Percentiles rank a stretch among this genome's conserved stretches.
Evolutionary conservation across 2,329 filamentous ascomycete genomes (phyloP).

Genomic region (Lasiodiplodia sp.): DNA sequence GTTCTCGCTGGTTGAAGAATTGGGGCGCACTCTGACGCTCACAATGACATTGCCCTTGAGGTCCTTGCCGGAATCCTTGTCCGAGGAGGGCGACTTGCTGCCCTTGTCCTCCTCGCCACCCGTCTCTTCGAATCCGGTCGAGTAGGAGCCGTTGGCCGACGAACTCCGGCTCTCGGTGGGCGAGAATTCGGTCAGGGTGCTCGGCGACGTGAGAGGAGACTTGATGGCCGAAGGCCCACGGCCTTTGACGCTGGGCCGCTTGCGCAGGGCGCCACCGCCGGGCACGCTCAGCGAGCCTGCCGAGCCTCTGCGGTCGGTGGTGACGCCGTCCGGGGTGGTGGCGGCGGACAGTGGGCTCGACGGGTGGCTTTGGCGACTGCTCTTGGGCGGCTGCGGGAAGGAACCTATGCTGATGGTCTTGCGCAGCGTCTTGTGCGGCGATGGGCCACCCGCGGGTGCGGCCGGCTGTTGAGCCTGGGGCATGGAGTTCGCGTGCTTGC

Average conservation of each 20-base stretch:
- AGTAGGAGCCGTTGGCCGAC: slow-evolving; percentile 90
- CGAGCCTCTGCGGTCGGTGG: slow-evolving; percentile 43
- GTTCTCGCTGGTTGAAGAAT: slow-evolving; percentile 69
- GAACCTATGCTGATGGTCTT: slow-evolving; percentile 93
- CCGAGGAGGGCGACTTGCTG: slow-evolving; percentile 6
- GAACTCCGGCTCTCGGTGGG: slow-evolving; percentile 86
- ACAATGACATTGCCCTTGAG: slow-evolving; percentile 94
- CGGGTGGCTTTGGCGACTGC: slow-evolving; percentile 60
- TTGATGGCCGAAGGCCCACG: slow-evolving; percentile 41
- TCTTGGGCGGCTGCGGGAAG: slow-evolving; percentile 85
- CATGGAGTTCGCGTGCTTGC: slow-evolving; percentile 29
- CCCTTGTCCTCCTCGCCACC: slow-evolving; percentile 19
- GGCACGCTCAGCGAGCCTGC: slow-evolving; percentile 37
- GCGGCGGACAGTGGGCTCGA: slow-evolving; percentile 58
- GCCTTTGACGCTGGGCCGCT: slow-evolving; percentile 45
- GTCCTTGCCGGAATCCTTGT: slow-evolving; percentile 59
- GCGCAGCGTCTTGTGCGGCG: slow-evolving; percentile 71
- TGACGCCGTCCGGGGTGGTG: slow-evolving; percentile 53
- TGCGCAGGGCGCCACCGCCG: slow-evolving; percentile 39
- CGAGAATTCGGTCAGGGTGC: slow-evolving; percentile 72
- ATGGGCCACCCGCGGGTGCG: slow-evolving; percentile 33
- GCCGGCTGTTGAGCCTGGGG: slow-evolving; percentile 34
- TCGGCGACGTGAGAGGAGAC: slow-evolving; percentile 65
- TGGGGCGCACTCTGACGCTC: slow-evolving; percentile 90
- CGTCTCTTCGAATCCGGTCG: slow-evolving; percentile 42